Evolutionary conservation across 2,329 filamentous ascomycete genomes (phyloP), one percentile per base, ranked within the genome.

Genomic region (Ophiostoma piceae): DNA sequence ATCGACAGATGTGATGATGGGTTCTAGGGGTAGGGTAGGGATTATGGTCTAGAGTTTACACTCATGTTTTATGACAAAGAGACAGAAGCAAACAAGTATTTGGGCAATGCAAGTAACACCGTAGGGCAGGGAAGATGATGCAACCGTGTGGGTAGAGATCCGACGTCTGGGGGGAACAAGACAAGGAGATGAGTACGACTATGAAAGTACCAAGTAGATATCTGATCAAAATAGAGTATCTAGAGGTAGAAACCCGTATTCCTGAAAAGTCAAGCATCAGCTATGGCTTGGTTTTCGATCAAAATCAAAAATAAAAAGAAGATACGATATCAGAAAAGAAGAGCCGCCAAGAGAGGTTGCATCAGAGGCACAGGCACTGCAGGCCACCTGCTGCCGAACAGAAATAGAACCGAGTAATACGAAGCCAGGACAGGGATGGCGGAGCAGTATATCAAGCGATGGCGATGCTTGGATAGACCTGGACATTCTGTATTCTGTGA

Each of bases 341-440:
- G 60, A 64, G 29, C 51, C n/a, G 22, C 57, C 12, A 37, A 64
- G 57, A 64, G 57, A 19, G 51, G 51, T 57, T 57, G 22, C 51
- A 57, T 57, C 12, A 57, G 8, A 29, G 51, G 51, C 51, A 54
- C 47, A 22, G n/a, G 26, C 19, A 57, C 39, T 14, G 39, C 39
- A 11, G 51, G 51, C 51, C 22, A 26, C n/a, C 51, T 57, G 51
- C 51, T 57, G 51, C 11, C 11, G 57, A 64, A 35, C 57, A 64
- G 26, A 64, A 64, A 57, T 57, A 57, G 51, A 57, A 57, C 51
- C 51, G 22, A n/a, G 51, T 57, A 11, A 57, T 57, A 57, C 51
- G 51, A 57, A 26, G 22, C 51, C 51, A 57, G 51, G 51, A 57
- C 51, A 57, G 51, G n/a, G 51, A 57, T 26, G 51, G 51, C 51